Evolutionary conservation across 2,329 filamentous ascomycete species (phyloP), one percentile per base, ranked within the genome.

Genomic region (Fusarium goolgardi): DNA sequence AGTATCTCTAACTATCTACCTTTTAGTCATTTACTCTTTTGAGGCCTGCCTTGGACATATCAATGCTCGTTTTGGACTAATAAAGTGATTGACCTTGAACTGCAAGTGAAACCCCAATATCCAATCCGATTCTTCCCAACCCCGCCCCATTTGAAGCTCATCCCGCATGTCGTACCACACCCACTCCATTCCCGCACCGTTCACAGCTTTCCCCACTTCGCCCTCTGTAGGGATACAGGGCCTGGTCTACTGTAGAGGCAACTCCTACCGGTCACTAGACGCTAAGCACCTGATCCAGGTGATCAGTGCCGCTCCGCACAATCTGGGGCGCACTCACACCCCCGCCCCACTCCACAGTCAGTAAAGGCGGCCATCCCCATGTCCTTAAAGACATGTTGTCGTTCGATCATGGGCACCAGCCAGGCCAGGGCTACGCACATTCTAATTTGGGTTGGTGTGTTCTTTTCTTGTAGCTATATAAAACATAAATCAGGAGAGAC

Each of bases 131-230:
- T 53, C 65, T 53, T 55, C 39, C 51, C 49, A 39, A 70, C 66
- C 66, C 66, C 66, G 62, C 66, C 65, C 66, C 65, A 63, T 57
- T 59, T 69, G 61, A 58, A 65, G 63, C 32, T 55, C 64, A 61
- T 61, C 63, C 67, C 59, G 59, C 63, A 70, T 59, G 45, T 51
- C 34, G 51, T 70, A 55, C 61, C 67, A 66, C 63, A 58, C 57
- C 57, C 49, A 39, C 37, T 35, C 13, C 37, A 25, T 45, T 51
- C 43, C 59, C 60, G 51, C 37, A 25, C 58, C 49, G 41, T 56
- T 59, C 31, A 50, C 43, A 52, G 54, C 50, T 23, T 53, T 50
- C 55, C 34, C 55, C 47, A 56, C 63, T 43, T 57, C 51, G 45
- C 49, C 50, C 32, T 40, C 56, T 49, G 29, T 55, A 40, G 39